A percentile compares a stretch with the other conserved stretches of the same genome.
Evolutionary conservation across 306 rosid genomes (phyloP).

Genomic region (Morella rubra): DNA sequence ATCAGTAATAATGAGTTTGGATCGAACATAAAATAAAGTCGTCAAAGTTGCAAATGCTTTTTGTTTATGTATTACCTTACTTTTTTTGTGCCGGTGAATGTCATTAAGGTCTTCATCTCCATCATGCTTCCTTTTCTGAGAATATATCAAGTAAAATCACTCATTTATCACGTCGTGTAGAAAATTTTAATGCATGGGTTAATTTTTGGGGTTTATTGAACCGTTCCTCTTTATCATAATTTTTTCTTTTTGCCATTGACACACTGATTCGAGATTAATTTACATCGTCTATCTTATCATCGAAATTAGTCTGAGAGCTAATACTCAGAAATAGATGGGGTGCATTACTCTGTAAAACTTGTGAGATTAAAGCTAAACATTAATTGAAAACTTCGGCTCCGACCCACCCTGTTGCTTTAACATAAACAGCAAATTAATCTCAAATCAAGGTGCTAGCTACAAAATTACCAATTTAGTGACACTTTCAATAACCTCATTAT

Average conservation of each 20-base stretch:
- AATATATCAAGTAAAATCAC: conserved; percentile 26
- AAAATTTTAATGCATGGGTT: not conserved
- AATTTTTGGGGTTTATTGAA: not conserved
- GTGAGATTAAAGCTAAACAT: not conserved
- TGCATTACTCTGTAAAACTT: not conserved
- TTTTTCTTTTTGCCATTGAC: not conserved
- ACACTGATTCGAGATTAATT: not conserved
- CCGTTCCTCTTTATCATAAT: not conserved
- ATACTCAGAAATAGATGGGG: not conserved
- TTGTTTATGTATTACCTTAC: conserved; percentile 74
- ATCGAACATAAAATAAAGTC: not conserved
- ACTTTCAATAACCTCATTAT: not conserved
- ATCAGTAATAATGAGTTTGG: not conserved
- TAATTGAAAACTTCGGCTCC: not conserved
- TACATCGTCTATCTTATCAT: not conserved
- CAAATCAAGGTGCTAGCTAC: not conserved
- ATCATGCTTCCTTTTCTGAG: conserved; percentile 97
- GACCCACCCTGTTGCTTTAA: not conserved
- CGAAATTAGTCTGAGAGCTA: not conserved
- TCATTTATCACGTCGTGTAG: conserved; percentile 9
- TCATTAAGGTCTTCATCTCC: conserved; percentile 89
- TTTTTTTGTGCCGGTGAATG: conserved; percentile 93
- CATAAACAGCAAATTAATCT: not conserved
- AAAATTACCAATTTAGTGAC: not conserved
- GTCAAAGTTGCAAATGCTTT: conserved; percentile 14